Base-by-base conservation (phyloP, 1,284 basidiomycete genomes). In the Ustilago nuda region DNA sequence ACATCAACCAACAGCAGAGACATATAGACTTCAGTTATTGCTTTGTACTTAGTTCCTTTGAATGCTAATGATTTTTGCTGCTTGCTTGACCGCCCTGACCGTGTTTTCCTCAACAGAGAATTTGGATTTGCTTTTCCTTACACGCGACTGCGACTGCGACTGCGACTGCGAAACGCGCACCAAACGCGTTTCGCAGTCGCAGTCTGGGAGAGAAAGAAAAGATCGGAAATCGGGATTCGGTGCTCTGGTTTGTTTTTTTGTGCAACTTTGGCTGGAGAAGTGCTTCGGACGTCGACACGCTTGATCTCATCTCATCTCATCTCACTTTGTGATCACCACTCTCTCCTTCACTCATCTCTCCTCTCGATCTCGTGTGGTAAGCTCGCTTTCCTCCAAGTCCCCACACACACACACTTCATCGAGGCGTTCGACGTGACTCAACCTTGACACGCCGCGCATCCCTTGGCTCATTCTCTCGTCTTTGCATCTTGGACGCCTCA, bases 231-330 rank as follows among this genome's bases (percentile, higher is more conserved):
- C 48, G 48, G 27, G 13, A 50, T 32, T 50, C 48, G 45, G 48
- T 15, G 5, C 9, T 11, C 37, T 9, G 2, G 4, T 27, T 27
- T 39, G 37, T 32, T 8, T 27, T 19, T 50, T 50, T 50, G 23
- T 32, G 19, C 3, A 27, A 27, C 23, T 27, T 3, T 27, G 23
- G 23, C 23, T 27, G 3, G 23, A 48, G 6, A 8, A 5, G 46
- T 19, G 23, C 2, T 23, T 48, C 19, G 6, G 27, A 50, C 11
- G 3, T 15, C 8, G n/a, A 30, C 48, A 50, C 48, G 51, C 51
- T 36, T 53, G 17, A n/a, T 36, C 51, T 53, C 51, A 36, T 53
- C 33, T 56, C 55, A 12, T 27, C 54, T 54, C 27, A n/a, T 56
- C 54, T 32, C 33, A 5, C 7, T 23, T 27, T 45, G 11, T 41